A percentile compares a stretch with the other conserved stretches of the same genome.
These are phyloP conservation scores for Eutypa lata DNA, from an alignment of 2,329 filamentous ascomycete species.

Conservation along the genomic window DNA sequence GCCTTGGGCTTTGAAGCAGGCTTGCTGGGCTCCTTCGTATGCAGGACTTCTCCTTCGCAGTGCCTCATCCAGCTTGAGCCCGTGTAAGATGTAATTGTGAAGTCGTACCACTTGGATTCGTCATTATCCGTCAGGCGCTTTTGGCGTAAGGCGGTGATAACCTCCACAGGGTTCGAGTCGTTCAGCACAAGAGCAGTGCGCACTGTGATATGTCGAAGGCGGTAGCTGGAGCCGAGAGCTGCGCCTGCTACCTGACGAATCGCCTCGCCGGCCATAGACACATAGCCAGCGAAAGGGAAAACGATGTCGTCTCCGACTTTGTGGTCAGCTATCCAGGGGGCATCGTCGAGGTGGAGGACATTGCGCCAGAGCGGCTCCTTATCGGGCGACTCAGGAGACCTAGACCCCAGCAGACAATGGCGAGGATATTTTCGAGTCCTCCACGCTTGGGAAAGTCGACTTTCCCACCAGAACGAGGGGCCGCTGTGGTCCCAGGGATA, in stretches of 20 bases:
- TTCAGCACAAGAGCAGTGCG: constrained; percentile 28
- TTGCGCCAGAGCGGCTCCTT: constrained; percentile 9
- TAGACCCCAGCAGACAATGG: neutral
- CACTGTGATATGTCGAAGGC: constrained; percentile 26
- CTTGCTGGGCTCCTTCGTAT: constrained; percentile 4
- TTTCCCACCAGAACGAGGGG: constrained; percentile 8
- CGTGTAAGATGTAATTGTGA: constrained; percentile 26
- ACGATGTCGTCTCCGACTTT: constrained; percentile 38
- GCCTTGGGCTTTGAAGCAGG: constrained; percentile 4
- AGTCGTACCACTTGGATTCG: constrained; percentile 29
- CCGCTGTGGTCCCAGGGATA: constrained; percentile 18
- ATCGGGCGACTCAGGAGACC: neutral
- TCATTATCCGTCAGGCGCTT: constrained; percentile 18
- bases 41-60: constrained; percentile 22
- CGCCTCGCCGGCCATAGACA: constrained; percentile 20
- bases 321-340: constrained; percentile 40
- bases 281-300: constrained; percentile 32
- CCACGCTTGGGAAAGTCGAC: neutral
- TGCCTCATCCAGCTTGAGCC: constrained; percentile 26
- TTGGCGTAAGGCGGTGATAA: constrained; percentile 29
- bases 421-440: neutral
- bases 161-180: constrained; percentile 26
- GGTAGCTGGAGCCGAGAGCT: constrained; percentile 15
- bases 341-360: constrained; percentile 5
- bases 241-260: constrained; percentile 1